These are phyloP conservation scores for Rossbeevera mucosa DNA, from an alignment of 768 basidiomycete genomes.

Conservation along the genomic window DNA sequence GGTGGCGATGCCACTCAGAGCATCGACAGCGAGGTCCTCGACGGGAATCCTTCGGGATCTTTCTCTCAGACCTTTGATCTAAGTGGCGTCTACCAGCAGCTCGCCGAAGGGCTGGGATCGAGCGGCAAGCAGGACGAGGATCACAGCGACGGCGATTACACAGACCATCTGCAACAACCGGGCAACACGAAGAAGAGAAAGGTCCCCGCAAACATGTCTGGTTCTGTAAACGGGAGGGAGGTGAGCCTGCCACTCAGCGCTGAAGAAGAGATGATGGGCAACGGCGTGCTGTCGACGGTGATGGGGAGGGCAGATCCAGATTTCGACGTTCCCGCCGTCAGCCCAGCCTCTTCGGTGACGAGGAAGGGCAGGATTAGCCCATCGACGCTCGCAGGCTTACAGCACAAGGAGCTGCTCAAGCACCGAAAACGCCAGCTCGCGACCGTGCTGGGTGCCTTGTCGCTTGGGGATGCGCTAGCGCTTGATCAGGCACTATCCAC, in stretches of 20 bases:
- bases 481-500: constrained; percentile 73
- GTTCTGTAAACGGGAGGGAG: constrained; percentile 40
- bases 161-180: constrained; percentile 68
- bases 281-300: constrained; percentile 20
- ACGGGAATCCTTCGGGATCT: constrained; percentile 19
- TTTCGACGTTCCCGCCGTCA: constrained; percentile 18
- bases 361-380: constrained; percentile 48
- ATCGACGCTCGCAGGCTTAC: constrained; percentile 63
- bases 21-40: constrained; percentile 13
- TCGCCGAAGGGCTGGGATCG: constrained; percentile 23
- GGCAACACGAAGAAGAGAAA: constrained; percentile 88
- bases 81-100: constrained; percentile 24
- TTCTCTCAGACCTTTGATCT: constrained; percentile 26
- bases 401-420: constrained; percentile 71
- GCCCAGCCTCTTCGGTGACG: constrained; percentile 18
- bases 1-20: constrained; percentile 38
- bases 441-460: constrained; percentile 61
- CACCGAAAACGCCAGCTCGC: constrained; percentile 66
- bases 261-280: constrained; percentile 36
- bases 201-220: constrained; percentile 61
- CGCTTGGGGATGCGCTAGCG: constrained; percentile 65
- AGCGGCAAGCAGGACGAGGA: constrained; percentile 44
- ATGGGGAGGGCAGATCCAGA: constrained; percentile 24
- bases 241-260: constrained; percentile 38
- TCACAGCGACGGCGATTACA: constrained; percentile 55